Evolutionary conservation across 2,329 filamentous ascomycete species (phyloP).

Genomic region (Colletotrichum simmondsii): DNA sequence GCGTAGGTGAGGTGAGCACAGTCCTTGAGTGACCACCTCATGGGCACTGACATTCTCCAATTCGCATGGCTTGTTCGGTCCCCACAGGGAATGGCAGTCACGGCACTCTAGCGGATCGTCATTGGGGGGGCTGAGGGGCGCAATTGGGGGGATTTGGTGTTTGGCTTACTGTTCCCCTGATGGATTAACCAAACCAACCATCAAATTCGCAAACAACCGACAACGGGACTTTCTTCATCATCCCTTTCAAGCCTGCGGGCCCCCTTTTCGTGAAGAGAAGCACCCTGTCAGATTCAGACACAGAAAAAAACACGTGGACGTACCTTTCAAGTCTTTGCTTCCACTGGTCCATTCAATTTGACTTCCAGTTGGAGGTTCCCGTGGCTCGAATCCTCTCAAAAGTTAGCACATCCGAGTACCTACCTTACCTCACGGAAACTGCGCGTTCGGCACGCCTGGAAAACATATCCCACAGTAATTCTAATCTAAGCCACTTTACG

Average conservation of each 20-base stretch:
- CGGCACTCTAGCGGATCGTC: constrained; percentile 9
- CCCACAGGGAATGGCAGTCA: constrained; percentile 1
- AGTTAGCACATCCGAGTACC: neutral
- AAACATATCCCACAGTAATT: constrained; percentile 9
- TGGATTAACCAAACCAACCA: neutral
- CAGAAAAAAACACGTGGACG: constrained; percentile 9
- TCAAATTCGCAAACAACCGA: neutral
- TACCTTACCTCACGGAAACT: neutral
- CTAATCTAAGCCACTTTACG: constrained; percentile 2
- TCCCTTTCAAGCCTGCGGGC: constrained; percentile 3
- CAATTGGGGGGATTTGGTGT: neutral
- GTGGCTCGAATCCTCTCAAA: neutral
- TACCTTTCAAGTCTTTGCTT: neutral
- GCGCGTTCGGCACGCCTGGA: neutral
- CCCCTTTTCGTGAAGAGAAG: neutral
- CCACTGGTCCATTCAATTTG: neutral
- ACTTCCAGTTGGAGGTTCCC: neutral
- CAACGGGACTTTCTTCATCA: neutral
- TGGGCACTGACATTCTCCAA: neutral
- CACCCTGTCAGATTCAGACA: neutral
- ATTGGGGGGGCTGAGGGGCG: neutral
- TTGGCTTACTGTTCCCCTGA: neutral
- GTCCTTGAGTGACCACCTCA: neutral
- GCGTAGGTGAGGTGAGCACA: neutral
- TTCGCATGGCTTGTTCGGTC: neutral